Conservation (phyloP, 139 green algal genomes). For the Haematococcus lacustris region DNA sequence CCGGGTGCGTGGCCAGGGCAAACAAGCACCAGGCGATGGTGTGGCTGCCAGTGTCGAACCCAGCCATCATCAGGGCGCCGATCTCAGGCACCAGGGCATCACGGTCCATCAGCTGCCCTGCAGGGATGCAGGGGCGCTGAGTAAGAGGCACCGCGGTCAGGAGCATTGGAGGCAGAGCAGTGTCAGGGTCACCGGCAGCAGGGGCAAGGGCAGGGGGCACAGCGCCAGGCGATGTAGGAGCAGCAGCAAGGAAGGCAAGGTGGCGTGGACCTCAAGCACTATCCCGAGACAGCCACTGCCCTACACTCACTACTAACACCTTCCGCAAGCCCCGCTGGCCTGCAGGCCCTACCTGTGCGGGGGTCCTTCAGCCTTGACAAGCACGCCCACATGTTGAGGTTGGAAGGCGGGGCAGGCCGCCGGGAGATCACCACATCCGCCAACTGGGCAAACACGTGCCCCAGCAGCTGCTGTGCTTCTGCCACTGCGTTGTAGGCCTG, state of each 20-base stretch:
- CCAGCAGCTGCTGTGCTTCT: conserved; percentile 21
- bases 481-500: conserved; percentile 20
- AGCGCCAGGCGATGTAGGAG: too few species aligned
- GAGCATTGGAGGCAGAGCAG: too few species aligned
- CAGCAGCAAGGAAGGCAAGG: too few species aligned
- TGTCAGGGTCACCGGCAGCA: too few species aligned
- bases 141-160: too few species aligned
- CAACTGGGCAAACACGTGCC: conserved; percentile 20
- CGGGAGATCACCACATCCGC: conserved; percentile 15
- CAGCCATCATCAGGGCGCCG: conserved; percentile 42
- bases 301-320: too few species aligned
- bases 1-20: conserved; percentile 28
- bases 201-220: too few species aligned
- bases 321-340: too few species aligned
- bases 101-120: conserved; percentile 23
- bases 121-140: too few species aligned
- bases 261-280: too few species aligned
- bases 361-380: conserved; percentile 32
- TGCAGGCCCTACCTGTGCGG: conserved; percentile 20
- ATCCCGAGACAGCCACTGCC: too few species aligned
- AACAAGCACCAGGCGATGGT: conserved; percentile 42
- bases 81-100: conserved; percentile 37
- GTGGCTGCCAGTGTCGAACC: conserved; percentile 45
- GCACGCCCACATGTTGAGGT: conserved; percentile 39
- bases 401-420: not conserved